Base-by-base conservation (phyloP, 768 basidiomycete species). In the Xerocomus potaroensis region DNA sequence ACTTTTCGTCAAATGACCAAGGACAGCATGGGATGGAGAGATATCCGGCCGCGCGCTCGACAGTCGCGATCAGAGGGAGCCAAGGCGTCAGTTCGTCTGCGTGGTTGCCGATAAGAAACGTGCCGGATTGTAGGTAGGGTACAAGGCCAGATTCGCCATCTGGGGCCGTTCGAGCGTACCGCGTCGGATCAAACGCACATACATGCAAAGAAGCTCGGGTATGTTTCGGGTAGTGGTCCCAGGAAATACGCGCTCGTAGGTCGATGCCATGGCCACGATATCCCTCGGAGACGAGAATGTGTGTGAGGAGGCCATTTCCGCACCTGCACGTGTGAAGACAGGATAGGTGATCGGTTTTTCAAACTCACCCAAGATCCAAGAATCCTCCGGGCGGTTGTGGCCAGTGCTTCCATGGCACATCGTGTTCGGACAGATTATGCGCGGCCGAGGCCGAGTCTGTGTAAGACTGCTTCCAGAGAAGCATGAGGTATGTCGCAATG, bases 1-100 rank as follows among this genome's bases (percentile, higher is more conserved):
- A 88, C 35, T 77, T 75, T 33, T 67, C 64, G 59, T 93, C 87
- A 69, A 97, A 79, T 24, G 75, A 62, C 85, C 87, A 87, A n/a
- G 86, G 70, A 66, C 94, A 97, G 61, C 95, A 97, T 0, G 95
- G 95, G 45, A 98, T 91, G 5, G 78, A 85, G 35, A 91, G 64
- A 56, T 87, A 88, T 5, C 87, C 88, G 0, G 81, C 77, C 0
- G 82, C 78, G 4, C 61, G 56, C 27, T 75, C 68, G 12, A 84
- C 53, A 1, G 84, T 81, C 0, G 92, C 78, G 5, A 96, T 69
- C 1, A 96, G 76, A 0, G 95, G 91, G 0, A 92, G 64, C 94
- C 94, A 98, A 0, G 95, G 95, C 19, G 94, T 94, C 15, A 98
- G 73, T 57, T 98, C 95, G 68, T 98, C 95, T 0, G 94, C 87